These are phyloP conservation scores for Trichophyton mentagrophytes DNA, from an alignment of 2,329 filamentous ascomycete genomes.

Conservation along the genomic window DNA sequence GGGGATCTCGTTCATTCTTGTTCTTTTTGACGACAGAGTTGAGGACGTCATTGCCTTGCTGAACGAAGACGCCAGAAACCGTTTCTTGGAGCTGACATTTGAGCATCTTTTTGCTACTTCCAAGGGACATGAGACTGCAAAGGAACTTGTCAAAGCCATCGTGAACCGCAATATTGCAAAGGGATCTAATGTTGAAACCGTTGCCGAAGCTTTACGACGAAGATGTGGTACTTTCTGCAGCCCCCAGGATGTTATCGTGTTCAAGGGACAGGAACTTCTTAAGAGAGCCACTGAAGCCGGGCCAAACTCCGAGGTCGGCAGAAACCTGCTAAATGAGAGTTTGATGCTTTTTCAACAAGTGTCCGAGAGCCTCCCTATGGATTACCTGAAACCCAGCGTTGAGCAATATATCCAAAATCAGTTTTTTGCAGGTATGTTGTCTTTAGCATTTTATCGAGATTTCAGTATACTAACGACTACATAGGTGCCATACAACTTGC, in stretches of 20 bases:
- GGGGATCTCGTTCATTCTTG: constrained; percentile 88
- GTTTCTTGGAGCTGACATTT: constrained; percentile 67
- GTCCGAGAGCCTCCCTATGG: constrained; percentile 64
- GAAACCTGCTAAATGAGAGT: constrained; percentile 76
- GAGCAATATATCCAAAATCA: constrained; percentile 66
- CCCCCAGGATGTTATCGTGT: constrained; percentile 90
- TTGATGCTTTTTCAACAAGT: constrained; percentile 79
- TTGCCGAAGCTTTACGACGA: constrained; percentile 83
- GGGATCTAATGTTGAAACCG: constrained; percentile 92
- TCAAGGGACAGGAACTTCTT: constrained; percentile 92
- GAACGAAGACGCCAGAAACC: constrained; percentile 54
- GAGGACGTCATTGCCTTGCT: constrained; percentile 74
- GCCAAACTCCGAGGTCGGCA: constrained; percentile 59
- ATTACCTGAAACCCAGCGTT: constrained; percentile 67
- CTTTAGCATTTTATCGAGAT: constrained; percentile 13
- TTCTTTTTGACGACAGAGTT: constrained; percentile 86
- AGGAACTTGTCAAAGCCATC: constrained; percentile 90
- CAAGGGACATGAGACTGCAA: constrained; percentile 76
- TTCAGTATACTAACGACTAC: constrained; percentile 5
- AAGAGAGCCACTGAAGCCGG: constrained; percentile 75
- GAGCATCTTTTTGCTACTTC: constrained; percentile 72
- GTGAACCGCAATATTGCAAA: constrained; percentile 96
- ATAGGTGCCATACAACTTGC: constrained; percentile 71
- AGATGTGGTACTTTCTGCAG: constrained; percentile 96
- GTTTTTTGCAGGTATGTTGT: constrained; percentile 60